Evolutionary conservation across 148 eudicot genomes (phyloP).

Genomic region (Dysphania ambrosioides): DNA sequence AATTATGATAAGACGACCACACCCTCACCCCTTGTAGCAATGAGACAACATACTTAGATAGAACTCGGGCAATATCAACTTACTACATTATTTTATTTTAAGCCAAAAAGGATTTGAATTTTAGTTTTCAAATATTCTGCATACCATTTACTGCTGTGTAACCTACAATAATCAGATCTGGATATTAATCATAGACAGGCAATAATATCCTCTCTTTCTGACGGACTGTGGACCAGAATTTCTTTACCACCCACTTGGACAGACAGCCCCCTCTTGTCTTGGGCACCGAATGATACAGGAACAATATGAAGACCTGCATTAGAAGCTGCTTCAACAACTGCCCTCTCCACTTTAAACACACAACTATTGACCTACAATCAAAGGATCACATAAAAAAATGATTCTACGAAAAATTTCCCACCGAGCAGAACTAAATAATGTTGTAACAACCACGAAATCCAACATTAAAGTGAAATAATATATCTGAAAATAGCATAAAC

Average conservation of each 20-base stretch:
- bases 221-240: conserved; percentile 58
- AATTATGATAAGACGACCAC: too few species aligned
- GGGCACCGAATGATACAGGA: conserved; percentile 72
- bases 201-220: conserved; percentile 55
- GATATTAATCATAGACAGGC: conserved; percentile 50
- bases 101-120: neutral
- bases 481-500: neutral
- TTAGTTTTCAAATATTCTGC: neutral
- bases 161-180: conserved; percentile 79
- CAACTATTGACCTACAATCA: conserved; percentile 72
- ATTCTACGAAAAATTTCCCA: neutral
- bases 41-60: too few species aligned
- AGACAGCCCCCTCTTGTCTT: conserved; percentile 51
- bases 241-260: conserved; percentile 68
- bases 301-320: conserved; percentile 66
- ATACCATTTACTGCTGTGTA: conserved; percentile 91
- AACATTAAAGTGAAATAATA: neutral
- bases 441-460: neutral
- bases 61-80: neutral
- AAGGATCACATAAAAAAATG: conserved; percentile 4
- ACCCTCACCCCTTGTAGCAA: too few species aligned
- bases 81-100: neutral
- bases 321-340: conserved; percentile 80
- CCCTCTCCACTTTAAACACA: conserved; percentile 87
- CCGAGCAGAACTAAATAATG: neutral